Base-by-base conservation (phyloP, 177 flowering plant genomes). In the Vitis hybrid region DNA sequence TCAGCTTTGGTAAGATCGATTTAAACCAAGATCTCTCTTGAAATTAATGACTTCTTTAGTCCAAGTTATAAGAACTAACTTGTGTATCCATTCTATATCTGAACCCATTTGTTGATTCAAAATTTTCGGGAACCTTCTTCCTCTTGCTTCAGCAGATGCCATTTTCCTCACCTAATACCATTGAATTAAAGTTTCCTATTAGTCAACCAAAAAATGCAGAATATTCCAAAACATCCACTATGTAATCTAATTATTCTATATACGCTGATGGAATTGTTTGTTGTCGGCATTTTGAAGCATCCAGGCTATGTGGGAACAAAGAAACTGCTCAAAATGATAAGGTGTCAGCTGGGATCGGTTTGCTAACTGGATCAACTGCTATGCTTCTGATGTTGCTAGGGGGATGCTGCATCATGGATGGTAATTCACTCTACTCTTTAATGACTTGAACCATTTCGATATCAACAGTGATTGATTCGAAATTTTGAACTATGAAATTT, bases 401-500 rank as follows among this genome's bases (percentile, higher is more conserved):
- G 83, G 83, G 83, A 59, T 62, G 72, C 49, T 80, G 80, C 59
- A 59, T 80, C 19, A 12, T 80, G 2, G 74, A 71, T 58, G 80
- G 79, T 55, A 74, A 5, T 39, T 39, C 45, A 39, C 9, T 39
- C 5, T 39, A 0, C 45, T 39, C 45, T 39, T 39, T 7, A 39
- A 39, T 39, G 45, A 39, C 45, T 4, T 55, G 33, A 56, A 78
- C 3, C 13, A 72, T 51, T 31, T 56, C 10, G 61, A 18, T 53
- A 1, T 71, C 45, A 15, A 49, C 72, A 20, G 75, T 75, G 45
- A 39, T 39, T 75, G 45, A 0, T 22, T 20, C 63, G 8, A 39
- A 33, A 33, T 33, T 33, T 33, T 33, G 45, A n/a, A n/a, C n/a
- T n/a, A n/a, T n/a, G 8, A 39, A 33, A 33, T 33, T 33, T 33